Percentiles rank a stretch among this genome's conserved stretches.
phyloP scores from a whole-genome alignment of 163 green algal species.

The Trebouxiophyceae sp. region DNA sequence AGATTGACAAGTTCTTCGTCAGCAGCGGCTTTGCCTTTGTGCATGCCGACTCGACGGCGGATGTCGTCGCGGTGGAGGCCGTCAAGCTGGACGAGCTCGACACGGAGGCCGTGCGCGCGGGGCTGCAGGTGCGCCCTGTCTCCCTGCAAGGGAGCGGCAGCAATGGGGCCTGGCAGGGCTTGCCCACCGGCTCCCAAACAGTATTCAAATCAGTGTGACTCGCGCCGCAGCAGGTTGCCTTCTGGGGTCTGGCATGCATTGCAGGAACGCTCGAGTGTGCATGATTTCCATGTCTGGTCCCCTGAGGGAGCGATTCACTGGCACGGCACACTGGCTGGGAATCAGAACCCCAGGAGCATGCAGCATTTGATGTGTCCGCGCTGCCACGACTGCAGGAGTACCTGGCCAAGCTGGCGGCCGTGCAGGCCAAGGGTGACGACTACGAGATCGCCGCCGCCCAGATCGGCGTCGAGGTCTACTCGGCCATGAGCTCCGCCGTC shows the following conservation, averaged over 20 bases:
- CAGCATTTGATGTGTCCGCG: no score
- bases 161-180: no score
- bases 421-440: slow-evolving; percentile 69
- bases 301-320: no score
- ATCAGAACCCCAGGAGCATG: no score
- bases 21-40: slow-evolving; percentile 88
- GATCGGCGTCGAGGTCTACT: slow-evolving; percentile 94
- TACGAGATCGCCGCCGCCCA: slow-evolving; percentile 86
- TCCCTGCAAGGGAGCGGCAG: not conserved
- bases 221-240: no score
- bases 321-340: no score
- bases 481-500: slow-evolving; percentile 77
- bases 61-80: slow-evolving; percentile 92
- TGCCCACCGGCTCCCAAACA: no score
- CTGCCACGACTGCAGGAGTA: slow-evolving; percentile 79
- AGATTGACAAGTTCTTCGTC: slow-evolving; percentile 91
- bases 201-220: no score
- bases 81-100: slow-evolving; percentile 87
- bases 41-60: slow-evolving; percentile 85
- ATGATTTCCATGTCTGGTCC: no score
- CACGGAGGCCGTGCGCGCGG: slow-evolving; percentile 65
- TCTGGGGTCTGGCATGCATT: no score
- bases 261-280: no score
- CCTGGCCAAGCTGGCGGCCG: slow-evolving; percentile 59
- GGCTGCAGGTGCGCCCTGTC: slow-evolving; percentile 20